Evolutionary conservation across 139 green algal species (phyloP).

Genomic region (Tetraselmis striata): DNA sequence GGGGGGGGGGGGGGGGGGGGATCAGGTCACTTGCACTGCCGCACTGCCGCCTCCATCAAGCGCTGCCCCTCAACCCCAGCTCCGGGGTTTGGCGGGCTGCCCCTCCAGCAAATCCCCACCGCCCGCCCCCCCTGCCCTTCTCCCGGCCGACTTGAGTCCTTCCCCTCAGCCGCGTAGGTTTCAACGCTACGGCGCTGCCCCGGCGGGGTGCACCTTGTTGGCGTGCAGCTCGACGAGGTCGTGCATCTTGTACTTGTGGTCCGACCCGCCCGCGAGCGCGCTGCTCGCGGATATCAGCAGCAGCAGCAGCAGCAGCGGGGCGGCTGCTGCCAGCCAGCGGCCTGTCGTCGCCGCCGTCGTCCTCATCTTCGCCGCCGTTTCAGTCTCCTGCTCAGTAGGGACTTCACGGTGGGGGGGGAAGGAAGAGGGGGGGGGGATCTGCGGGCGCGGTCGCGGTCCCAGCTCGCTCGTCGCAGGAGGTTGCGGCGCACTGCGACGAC

Average conservation of each 20-base stretch:
- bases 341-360: background rate
- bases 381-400: too few relatives aligned
- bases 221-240: conserved; percentile 2
- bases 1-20: too few relatives aligned
- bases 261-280: background rate
- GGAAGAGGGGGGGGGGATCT: too few relatives aligned
- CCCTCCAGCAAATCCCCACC: background rate
- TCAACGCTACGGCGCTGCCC: background rate
- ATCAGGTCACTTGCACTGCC: background rate
- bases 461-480: too few relatives aligned
- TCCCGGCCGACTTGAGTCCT: background rate
- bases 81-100: background rate
- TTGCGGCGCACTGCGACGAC: too few relatives aligned
- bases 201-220: conserved; percentile 4
- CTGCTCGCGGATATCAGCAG: too few relatives aligned
- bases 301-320: too few relatives aligned
- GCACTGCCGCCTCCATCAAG: background rate
- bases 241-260: conserved; percentile 8
- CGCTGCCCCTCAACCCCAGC: background rate
- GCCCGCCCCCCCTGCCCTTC: background rate
- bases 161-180: background rate
- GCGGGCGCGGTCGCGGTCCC: too few relatives aligned
- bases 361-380: conserved; percentile 4
- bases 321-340: background rate
- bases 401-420: too few relatives aligned